These are phyloP conservation scores for Calonectria naviculata DNA, from an alignment of 2,329 filamentous ascomycete species.

Conservation along the genomic window DNA sequence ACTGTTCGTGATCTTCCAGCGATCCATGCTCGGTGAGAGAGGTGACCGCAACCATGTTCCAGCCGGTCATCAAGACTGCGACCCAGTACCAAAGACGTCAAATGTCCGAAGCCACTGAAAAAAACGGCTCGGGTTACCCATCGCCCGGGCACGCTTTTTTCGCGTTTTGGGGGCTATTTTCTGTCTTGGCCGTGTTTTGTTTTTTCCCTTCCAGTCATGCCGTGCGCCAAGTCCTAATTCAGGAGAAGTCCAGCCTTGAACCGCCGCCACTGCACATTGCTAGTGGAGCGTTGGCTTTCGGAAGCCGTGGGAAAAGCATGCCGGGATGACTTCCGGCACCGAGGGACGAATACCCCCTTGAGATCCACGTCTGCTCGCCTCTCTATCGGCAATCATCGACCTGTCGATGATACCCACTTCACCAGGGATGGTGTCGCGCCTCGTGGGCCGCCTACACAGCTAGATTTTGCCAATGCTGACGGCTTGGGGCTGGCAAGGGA, in stretches of 20 bases:
- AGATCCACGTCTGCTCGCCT: conserved; percentile 5
- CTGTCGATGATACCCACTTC: conserved; percentile 1
- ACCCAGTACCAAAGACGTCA: conserved; percentile 1
- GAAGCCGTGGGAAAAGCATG: background rate
- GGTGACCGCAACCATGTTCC: background rate
- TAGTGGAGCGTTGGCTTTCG: conserved; percentile 17
- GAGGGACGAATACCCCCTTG: background rate
- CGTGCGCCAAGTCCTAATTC: background rate
- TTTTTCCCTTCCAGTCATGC: background rate
- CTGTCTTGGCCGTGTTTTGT: background rate
- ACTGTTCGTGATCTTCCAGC: conserved; percentile 32
- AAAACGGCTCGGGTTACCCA: background rate
- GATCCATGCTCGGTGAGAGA: background rate
- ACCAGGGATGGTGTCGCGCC: background rate
- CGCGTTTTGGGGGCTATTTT: background rate
- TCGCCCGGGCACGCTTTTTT: background rate
- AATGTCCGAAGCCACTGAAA: background rate
- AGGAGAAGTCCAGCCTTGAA: background rate
- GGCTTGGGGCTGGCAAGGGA: background rate
- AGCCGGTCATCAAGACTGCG: background rate
- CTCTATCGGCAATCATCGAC: conserved; percentile 3
- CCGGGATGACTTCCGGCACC: conserved; percentile 1
- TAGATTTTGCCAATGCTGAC: conserved; percentile 2
- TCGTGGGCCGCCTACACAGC: background rate
- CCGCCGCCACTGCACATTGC: conserved; percentile 14